Base-by-base conservation (phyloP, 495 filamentous ascomycete species). In the Podospora didyma region DNA sequence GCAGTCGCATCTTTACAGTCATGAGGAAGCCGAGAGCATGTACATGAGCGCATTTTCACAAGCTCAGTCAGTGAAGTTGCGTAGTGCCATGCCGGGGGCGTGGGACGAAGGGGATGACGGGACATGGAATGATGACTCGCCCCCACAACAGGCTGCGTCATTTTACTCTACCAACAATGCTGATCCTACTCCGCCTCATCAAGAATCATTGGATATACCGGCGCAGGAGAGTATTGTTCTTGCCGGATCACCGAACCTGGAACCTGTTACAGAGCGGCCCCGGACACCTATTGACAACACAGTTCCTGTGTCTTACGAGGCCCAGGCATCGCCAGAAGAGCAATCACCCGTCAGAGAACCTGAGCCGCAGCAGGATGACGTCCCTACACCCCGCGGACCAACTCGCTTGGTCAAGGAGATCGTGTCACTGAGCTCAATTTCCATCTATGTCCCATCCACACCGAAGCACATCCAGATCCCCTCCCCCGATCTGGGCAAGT, bases 21-120 rank as follows among this genome's bases (percentile, higher is more conserved):
- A 95, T 54, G 90, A 95, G 55, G 92, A 97, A 56, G 94, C 94
- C 0, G 87, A 93, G 62, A 97, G 94, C 71, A 88, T 99, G 85
- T 97, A 97, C 60, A 92, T 97, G 79, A 82, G 80, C 53, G 79
- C 80, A 2, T 77, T 81, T 42, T 80, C 77, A 6, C 56, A 78
- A 41, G 63, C 69, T 16, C 60, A 57, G 14, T 70, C 71, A 2
- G 62, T 61, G 48, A 63, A 75, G 70, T 31, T 78, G 65, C 64
- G 71, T 68, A 72, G 70, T 35, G 59, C 60, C 2, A 85, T 87
- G 71, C 85, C 85, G 12, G 85, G 84, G 5, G 77, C 69, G 34
- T 88, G 84, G 86, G 81, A 80, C 59, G 78, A 70, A 5, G 71
- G 59, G 28, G 60, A 5, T 37, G 59, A 12, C 22, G 28, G 51